Percentiles rank a stretch among this genome's conserved stretches.
These are phyloP conservation scores for Cyclotella cryptica DNA, from an alignment of 108 stramenopile species.

Conservation along the genomic window DNA sequence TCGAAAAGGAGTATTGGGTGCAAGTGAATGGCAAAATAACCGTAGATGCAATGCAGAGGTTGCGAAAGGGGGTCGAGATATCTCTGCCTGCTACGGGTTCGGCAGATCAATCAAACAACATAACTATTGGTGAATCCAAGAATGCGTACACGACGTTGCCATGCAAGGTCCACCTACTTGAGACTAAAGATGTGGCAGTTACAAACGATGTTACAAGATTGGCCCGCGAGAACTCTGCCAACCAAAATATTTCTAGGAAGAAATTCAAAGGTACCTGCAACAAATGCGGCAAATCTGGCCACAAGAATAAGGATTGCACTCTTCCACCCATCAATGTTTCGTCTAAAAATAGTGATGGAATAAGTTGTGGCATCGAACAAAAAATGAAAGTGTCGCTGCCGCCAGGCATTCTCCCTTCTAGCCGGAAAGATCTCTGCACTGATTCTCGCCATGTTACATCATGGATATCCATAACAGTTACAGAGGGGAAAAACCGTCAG, in stretches of 20 bases:
- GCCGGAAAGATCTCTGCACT: neutral
- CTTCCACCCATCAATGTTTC: neutral
- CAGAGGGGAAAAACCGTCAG: constrained; percentile 76
- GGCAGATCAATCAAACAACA: neutral
- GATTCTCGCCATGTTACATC: constrained; percentile 8
- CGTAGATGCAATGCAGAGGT: constrained; percentile 47
- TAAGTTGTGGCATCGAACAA: neutral
- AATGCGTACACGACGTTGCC: constrained; percentile 18
- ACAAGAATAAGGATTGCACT: constrained; percentile 28
- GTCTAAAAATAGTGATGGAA: neutral
- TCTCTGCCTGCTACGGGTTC: neutral
- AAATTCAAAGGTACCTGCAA: constrained; percentile 36
- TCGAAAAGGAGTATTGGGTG: constrained; percentile 61
- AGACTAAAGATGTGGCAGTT: constrained; percentile 1
- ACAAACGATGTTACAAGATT: neutral
- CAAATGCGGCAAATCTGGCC: constrained; percentile 20
- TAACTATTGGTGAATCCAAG: neutral
- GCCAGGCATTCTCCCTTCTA: constrained; percentile 23
- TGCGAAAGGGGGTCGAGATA: constrained; percentile 55
- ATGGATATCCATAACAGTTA: constrained; percentile 70
- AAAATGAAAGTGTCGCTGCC: constrained; percentile 21
- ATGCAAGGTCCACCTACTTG: constrained; percentile 20
- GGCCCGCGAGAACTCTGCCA: neutral
- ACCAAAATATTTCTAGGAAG: constrained; percentile 12
- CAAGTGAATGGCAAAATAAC: constrained; percentile 67